Conservation (phyloP, 2,329 filamentous ascomycete species). For the Pyrenophora seminiperda region DNA sequence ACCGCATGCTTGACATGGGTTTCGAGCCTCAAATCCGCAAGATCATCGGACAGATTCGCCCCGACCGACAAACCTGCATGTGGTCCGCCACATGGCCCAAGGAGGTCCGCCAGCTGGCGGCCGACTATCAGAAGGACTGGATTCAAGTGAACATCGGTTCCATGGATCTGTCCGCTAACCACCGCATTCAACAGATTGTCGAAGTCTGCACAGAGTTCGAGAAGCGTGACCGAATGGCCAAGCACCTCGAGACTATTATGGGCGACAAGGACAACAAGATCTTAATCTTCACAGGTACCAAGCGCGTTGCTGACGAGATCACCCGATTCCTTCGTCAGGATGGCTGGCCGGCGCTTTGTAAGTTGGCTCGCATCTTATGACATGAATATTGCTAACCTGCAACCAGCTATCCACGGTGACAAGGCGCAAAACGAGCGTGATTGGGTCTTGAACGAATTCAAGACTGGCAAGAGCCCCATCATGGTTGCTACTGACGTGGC, state of each 20-base stretch:
- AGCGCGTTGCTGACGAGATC: constrained; percentile 96
- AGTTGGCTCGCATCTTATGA: constrained; percentile 49
- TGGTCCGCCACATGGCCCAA: constrained; percentile 99
- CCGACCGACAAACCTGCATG: constrained; percentile 98
- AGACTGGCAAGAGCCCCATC: constrained; percentile 98
- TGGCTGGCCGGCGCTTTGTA: constrained; percentile 95
- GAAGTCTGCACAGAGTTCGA: constrained; percentile 96
- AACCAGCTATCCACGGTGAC: constrained; percentile 90
- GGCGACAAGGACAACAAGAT: constrained; percentile 95
- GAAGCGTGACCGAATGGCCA: constrained; percentile 97
- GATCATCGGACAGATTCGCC: constrained; percentile 96
- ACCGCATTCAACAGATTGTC: constrained; percentile 96
- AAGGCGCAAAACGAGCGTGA: constrained; percentile 99
- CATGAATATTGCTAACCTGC: constrained; percentile 46
- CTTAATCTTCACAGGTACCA: constrained; percentile 83
- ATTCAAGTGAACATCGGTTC: constrained; percentile 99
- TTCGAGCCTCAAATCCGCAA: constrained; percentile 99
- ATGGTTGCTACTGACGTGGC: constrained; percentile 99
- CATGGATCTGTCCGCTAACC: constrained; percentile 93
- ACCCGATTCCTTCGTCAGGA: constrained; percentile 96
- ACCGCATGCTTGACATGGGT: constrained; percentile 99
- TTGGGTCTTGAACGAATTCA: constrained; percentile 99
- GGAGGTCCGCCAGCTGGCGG: constrained; percentile 89
- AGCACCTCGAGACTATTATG: constrained; percentile 98
- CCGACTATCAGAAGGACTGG: constrained; percentile 91